These are phyloP conservation scores for Lichtheimia hyalospora DNA, from an alignment of 371 early-diverging fungal genomes.

Conservation along the genomic window DNA sequence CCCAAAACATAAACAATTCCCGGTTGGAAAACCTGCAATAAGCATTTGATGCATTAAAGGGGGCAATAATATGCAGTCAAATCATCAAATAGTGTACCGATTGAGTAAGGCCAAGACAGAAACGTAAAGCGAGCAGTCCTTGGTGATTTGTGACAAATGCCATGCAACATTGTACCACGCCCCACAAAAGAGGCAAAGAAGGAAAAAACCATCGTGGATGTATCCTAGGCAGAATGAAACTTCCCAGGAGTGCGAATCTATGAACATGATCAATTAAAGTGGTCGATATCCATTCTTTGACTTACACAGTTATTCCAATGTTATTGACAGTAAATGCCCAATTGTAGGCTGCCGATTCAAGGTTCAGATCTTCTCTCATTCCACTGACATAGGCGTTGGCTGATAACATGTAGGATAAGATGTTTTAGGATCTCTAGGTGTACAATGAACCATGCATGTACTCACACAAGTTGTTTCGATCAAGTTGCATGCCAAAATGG, in stretches of 20 bases:
- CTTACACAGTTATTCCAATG: slow-evolving; percentile 43
- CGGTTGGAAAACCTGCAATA: slow-evolving; percentile 61
- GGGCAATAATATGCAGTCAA: no score
- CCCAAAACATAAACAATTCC: slow-evolving; percentile 74
- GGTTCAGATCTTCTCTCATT: slow-evolving; percentile 47
- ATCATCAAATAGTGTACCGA: neutral
- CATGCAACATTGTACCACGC: slow-evolving; percentile 61
- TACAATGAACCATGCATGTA: neutral
- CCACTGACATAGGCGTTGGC: slow-evolving; percentile 52
- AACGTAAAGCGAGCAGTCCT: slow-evolving; percentile 56
- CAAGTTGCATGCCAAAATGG: slow-evolving; percentile 72
- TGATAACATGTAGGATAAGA: neutral
- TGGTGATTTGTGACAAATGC: slow-evolving; percentile 42
- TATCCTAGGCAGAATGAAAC: slow-evolving; percentile 47
- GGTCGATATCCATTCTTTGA: neutral
- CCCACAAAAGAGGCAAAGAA: slow-evolving; percentile 62
- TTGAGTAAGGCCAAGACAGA: slow-evolving; percentile 66
- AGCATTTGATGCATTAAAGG: neutral
- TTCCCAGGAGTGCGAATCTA: slow-evolving; percentile 40
- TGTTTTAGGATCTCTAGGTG: no score
- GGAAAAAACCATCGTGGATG: slow-evolving; percentile 59
- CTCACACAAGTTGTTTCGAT: slow-evolving; percentile 76
- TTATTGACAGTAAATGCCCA: slow-evolving; percentile 68
- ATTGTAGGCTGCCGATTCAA: slow-evolving; percentile 53
- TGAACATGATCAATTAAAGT: neutral